Percentiles rank a stretch among this genome's conserved stretches.
These are phyloP conservation scores for Colletotrichum truncatum DNA, from an alignment of 2,329 filamentous ascomycete genomes.

Conservation along the genomic window DNA sequence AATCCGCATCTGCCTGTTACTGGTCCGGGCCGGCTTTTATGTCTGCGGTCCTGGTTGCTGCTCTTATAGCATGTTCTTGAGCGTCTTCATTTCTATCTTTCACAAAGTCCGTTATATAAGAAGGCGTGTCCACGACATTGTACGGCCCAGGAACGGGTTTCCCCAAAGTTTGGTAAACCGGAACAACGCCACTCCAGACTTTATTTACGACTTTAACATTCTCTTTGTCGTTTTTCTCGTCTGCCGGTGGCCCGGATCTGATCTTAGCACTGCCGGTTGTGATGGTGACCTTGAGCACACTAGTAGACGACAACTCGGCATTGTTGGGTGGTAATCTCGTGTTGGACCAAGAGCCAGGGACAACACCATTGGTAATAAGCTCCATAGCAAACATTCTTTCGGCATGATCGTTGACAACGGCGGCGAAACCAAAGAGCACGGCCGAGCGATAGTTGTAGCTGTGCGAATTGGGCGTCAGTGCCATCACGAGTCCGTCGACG, in stretches of 20 bases:
- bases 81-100: conserved; percentile 44
- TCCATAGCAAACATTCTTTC: conserved; percentile 85
- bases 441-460: conserved; percentile 89
- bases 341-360: conserved; percentile 74
- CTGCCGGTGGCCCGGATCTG: conserved; percentile 69
- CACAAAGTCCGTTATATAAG: conserved; percentile 62
- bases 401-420: conserved; percentile 69
- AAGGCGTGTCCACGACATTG: conserved; percentile 66
- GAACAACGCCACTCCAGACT: conserved; percentile 67
- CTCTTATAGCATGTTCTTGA: conserved; percentile 35
- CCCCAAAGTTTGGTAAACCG: conserved; percentile 71
- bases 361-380: conserved; percentile 78
- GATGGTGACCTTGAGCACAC: conserved; percentile 75
- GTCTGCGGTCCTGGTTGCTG: neutral
- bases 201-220: conserved; percentile 49
- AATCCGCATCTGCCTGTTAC: neutral
- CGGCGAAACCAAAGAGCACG: conserved; percentile 79
- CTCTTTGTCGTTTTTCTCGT: conserved; percentile 58
- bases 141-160: conserved; percentile 68
- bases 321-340: conserved; percentile 75
- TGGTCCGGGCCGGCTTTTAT: neutral
- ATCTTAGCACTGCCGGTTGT: conserved; percentile 80
- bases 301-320: conserved; percentile 79
- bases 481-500: conserved; percentile 82
- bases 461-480: conserved; percentile 82